A percentile compares a stretch with the other conserved stretches of the same genome.
Conservation (phyloP, 2,329 filamentous ascomycete genomes). For the Neurospora sp. region DNA sequence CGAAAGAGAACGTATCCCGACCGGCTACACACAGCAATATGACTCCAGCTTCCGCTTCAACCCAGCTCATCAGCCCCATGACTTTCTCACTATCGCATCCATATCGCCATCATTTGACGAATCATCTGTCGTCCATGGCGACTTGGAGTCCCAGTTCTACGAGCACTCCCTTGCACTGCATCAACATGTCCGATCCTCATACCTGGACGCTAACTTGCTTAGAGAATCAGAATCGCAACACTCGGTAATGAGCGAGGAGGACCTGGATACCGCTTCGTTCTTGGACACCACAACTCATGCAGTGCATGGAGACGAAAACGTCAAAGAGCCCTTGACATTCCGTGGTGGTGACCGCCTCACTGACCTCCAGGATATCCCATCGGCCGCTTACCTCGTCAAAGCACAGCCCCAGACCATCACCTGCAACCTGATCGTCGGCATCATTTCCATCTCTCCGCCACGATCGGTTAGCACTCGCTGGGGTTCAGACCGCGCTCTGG, state of each 20-base stretch:
- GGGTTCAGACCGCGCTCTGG: conserved; percentile 51
- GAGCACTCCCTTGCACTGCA: conserved; percentile 68
- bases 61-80: conserved; percentile 9
- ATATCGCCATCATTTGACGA: conserved; percentile 23
- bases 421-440: conserved; percentile 68
- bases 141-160: conserved; percentile 50
- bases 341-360: conserved; percentile 34
- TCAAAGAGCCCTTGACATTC: conserved; percentile 15
- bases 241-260: conserved; percentile 23
- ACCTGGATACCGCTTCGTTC: conserved; percentile 17
- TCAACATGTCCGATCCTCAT: conserved; percentile 53
- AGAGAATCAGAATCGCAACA: background rate
- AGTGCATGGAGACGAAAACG: conserved; percentile 9
- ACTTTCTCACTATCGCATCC: conserved; percentile 39
- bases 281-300: conserved; percentile 6
- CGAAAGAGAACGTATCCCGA: conserved; percentile 33
- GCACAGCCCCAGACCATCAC: conserved; percentile 75
- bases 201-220: conserved; percentile 28
- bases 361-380: conserved; percentile 61
- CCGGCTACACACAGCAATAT: conserved; percentile 43
- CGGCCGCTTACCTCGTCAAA: conserved; percentile 50
- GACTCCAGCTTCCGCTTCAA: conserved; percentile 21
- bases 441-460: conserved; percentile 61
- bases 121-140: background rate
- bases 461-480: conserved; percentile 59